Conservation (phyloP, 2,329 filamentous ascomycete species). For the Fusarium devonianum region DNA sequence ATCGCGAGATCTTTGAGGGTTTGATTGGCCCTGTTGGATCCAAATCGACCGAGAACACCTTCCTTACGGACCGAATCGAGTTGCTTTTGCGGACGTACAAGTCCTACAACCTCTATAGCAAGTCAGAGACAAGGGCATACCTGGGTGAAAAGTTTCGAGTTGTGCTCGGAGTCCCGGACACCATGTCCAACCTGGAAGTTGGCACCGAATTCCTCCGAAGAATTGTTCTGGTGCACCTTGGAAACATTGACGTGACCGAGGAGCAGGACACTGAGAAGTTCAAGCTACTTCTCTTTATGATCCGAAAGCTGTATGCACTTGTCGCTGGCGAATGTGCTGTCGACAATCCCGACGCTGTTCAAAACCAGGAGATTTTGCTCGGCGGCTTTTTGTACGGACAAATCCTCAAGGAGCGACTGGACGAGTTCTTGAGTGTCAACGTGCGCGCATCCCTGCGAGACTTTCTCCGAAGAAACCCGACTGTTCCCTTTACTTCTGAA, state of each 20-base stretch:
- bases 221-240: constrained; percentile 90
- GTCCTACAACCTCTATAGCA: constrained; percentile 82
- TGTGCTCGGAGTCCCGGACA: constrained; percentile 83
- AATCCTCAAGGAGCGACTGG: constrained; percentile 92
- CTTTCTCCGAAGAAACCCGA: constrained; percentile 62
- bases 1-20: constrained; percentile 95
- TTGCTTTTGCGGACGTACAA: constrained; percentile 93
- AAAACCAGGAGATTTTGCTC: constrained; percentile 93
- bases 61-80: constrained; percentile 94
- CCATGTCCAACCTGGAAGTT: constrained; percentile 85
- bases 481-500: constrained; percentile 77
- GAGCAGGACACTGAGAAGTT: constrained; percentile 92
- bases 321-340: constrained; percentile 91
- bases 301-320: constrained; percentile 90
- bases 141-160: constrained; percentile 91
- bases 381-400: constrained; percentile 94
- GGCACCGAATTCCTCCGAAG: constrained; percentile 90
- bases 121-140: constrained; percentile 82
- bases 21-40: constrained; percentile 80
- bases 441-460: constrained; percentile 63
- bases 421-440: constrained; percentile 77
- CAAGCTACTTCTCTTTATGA: constrained; percentile 93
- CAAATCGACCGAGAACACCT: constrained; percentile 84
- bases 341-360: constrained; percentile 95
- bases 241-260: constrained; percentile 83